Evolutionary conservation across 73 alveolate genomes (phyloP).

Genomic region (Tetrahymena malaccensis): DNA sequence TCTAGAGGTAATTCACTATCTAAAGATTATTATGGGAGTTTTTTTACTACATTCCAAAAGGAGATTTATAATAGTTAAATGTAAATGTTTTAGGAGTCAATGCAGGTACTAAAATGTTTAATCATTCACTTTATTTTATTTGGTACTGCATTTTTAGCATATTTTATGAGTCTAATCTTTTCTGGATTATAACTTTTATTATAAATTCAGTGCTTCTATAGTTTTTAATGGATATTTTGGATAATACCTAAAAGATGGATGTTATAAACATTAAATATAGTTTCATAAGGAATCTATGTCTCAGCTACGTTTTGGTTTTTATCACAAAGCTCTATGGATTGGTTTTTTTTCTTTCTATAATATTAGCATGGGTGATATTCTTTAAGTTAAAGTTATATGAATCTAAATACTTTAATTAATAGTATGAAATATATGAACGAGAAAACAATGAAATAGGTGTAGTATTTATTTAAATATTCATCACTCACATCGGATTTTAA

Average conservation of each 20-base stretch:
- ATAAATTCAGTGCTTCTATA: background rate
- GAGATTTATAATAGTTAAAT: background rate
- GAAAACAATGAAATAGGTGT: background rate
- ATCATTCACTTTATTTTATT: background rate
- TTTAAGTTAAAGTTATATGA: background rate
- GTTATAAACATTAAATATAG: background rate
- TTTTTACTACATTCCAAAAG: background rate
- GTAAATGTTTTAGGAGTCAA: background rate
- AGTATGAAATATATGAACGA: background rate
- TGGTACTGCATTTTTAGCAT: background rate
- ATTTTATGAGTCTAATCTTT: background rate
- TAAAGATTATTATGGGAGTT: background rate
- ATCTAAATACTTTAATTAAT: background rate
- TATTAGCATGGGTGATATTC: background rate
- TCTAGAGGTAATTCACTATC: too few relatives aligned
- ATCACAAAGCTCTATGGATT: background rate
- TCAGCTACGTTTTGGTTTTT: background rate
- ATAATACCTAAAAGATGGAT: background rate
- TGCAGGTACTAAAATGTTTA: background rate
- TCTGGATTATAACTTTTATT: background rate
- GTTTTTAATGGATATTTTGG: background rate
- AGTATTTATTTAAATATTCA: too few relatives aligned
- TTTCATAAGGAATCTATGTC: background rate
- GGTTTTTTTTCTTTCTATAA: too few relatives aligned
- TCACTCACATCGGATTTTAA: background rate